A percentile compares a stretch with the other conserved stretches of the same genome.
phyloP scores from a whole-genome alignment of 352 stramenopile genomes.

The Globisporangium barbulae region DNA sequence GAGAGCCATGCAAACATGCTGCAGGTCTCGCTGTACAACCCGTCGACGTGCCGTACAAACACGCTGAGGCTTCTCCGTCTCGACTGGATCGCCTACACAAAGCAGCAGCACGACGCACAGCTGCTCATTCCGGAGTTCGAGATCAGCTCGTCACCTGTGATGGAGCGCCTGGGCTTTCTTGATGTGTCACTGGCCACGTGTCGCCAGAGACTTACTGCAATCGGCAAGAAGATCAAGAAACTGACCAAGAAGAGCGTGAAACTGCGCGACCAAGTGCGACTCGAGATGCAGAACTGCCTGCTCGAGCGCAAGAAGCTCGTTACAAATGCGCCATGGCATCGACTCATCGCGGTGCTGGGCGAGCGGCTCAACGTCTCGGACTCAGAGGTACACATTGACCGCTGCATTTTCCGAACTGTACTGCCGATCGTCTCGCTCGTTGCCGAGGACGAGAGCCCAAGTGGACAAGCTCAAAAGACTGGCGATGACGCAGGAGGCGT shows the following conservation, averaged over 20 bases:
- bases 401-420: slow-evolving; percentile 38
- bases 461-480: background rate
- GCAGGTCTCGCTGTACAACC: slow-evolving; percentile 42
- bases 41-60: slow-evolving; percentile 5
- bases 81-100: slow-evolving; percentile 43
- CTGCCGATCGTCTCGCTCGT: slow-evolving; percentile 36
- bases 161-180: slow-evolving; percentile 14
- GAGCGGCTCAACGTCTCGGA: slow-evolving; percentile 19
- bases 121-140: slow-evolving; percentile 34
- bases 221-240: slow-evolving; percentile 14
- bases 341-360: slow-evolving; percentile 34
- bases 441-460: slow-evolving; percentile 20
- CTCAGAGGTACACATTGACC: slow-evolving; percentile 26
- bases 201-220: slow-evolving; percentile 1
- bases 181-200: slow-evolving; percentile 8
- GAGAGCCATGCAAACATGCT: slow-evolving; percentile 18
- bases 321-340: slow-evolving; percentile 29
- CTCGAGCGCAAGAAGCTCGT: slow-evolving; percentile 22
- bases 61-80: slow-evolving; percentile 29
- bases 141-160: slow-evolving; percentile 17
- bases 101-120: slow-evolving; percentile 35
- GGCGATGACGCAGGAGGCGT: slow-evolving; percentile 11
- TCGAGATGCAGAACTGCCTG: slow-evolving; percentile 17
- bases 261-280: slow-evolving; percentile 21
- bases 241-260: slow-evolving; percentile 30